Evolutionary conservation across 495 filamentous ascomycete species (phyloP), one percentile per base, ranked within the genome.

Genomic region (Neurospora africana): DNA sequence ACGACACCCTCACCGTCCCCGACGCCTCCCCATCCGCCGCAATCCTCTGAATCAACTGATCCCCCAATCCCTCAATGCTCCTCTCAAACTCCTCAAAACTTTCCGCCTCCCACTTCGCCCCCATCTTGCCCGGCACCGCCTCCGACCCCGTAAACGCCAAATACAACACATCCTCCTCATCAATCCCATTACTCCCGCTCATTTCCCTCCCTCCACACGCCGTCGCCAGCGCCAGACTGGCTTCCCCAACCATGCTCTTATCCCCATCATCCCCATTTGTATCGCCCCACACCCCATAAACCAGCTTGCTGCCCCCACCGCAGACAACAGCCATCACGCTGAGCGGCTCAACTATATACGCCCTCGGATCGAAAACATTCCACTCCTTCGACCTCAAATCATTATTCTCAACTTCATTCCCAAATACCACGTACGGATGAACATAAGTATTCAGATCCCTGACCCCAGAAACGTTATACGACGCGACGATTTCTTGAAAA

Each of bases 281-380:
- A 75, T 92, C 90, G 3, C 89, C 90, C 90, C 88, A 91, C 44
- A 92, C 79, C 10, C 88, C 89, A 71, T 90, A 91, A 36, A 89
- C 79, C 83, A 90, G 80, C 75, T 89, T 72, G 69, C 87, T 75
- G n/a, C 79, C 80, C 0, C 53, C 53, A 6, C 80, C 81, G 69
- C 90, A 92, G 5, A 91, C 86, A 27, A 91, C 88, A 0, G 88
- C 88, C 78, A 91, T 87, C 3, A 91, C 77, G 73, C 87, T 89
- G 71, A 91, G 75, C 10, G 87, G 88, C 73, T 87, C 71, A 73
- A 91, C 83, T 0, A 86, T 87, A 68, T 83, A 75, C 21, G 78
- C 47, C 69, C 80, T 71, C 0, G 89, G 90, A 71, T 90, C 80
- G 40, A 83, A 84, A 13, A 70, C 74, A 19, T 58, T 75, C 75